Base-by-base conservation (phyloP, 208 protist genomes). In the Histomonas meleagridis region DNA sequence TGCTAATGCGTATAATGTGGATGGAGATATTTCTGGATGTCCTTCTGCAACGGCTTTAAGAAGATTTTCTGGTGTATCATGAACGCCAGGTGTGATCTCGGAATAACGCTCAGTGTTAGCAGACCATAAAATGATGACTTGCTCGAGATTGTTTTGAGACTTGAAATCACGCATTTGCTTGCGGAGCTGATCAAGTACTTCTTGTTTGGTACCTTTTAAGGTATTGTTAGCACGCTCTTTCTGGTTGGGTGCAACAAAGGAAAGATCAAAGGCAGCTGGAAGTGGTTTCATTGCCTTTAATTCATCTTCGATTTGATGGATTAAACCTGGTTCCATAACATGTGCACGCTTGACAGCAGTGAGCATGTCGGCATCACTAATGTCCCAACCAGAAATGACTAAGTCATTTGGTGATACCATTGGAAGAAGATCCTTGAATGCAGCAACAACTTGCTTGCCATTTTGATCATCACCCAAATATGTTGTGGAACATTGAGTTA, bases 181-280 rank as follows among this genome's bases (percentile, higher is more conserved):
- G 79, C 98, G 94, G 70, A 99, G 94, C 91, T 96, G 92, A 91
- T 97, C 97, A 92, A 99, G 90, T 28, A 97, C 95, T 86, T 98
- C 97, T 92, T 95, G 93, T 93, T 98, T 98, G 38, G 32, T 96
- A 62, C 95, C 96, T 7, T 55, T 57, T 26, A 99, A 55, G 10
- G 98, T 94, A 94, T 99, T 99, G 95, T 99, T 95, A 23, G 98
- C 98, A 79, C 98, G 95, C 32, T 97, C 96, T 57, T 93, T 92
- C 95, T 99, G 98, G 93, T 99, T 99, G 62, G 95, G 95, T 62
- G 98, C 98, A 92, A 99, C 97, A 94, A 98, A 99, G 90, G 98
- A 96, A 62, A 97, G 95, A 92, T 97, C 96, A 94, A 98, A 99
- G 92, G 98, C 95, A 23, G 96, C 97, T 57, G 97, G 97, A 4